Conservation (phyloP, 768 basidiomycete species). For the Mycena vitilis region DNA sequence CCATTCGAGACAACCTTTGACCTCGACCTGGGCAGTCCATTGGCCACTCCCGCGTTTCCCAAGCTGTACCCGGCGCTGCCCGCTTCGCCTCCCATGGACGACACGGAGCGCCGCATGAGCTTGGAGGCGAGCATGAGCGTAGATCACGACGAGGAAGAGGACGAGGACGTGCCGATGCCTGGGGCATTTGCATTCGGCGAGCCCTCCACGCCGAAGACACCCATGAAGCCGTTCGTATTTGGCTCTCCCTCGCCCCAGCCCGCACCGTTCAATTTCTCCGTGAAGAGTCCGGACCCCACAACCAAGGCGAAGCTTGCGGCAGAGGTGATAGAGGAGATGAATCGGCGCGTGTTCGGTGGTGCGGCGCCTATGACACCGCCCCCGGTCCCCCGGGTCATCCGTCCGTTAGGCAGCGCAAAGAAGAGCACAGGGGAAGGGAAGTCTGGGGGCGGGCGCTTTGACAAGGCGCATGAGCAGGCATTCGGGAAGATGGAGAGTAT, state of each 20-base stretch:
- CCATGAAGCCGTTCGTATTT: slow-evolving; percentile 71
- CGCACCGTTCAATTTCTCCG: slow-evolving; percentile 63
- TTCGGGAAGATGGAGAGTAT: slow-evolving; percentile 87
- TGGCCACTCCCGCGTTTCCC: slow-evolving; percentile 34
- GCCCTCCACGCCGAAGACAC: slow-evolving; percentile 19
- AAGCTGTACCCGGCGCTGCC: slow-evolving; percentile 29
- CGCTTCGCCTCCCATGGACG: slow-evolving; percentile 30
- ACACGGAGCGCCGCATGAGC: slow-evolving; percentile 32
- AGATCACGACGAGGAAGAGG: slow-evolving; percentile 39
- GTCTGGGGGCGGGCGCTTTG: slow-evolving; percentile 49
- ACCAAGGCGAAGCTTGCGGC: slow-evolving; percentile 59
- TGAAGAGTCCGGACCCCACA: slow-evolving; percentile 21
- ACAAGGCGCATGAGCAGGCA: slow-evolving; percentile 70
- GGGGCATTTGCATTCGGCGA: slow-evolving; percentile 41
- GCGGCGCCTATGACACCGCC: slow-evolving; percentile 47
- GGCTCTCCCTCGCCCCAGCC: slow-evolving; percentile 80
- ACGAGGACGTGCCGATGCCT: slow-evolving; percentile 48
- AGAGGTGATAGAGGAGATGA: slow-evolving; percentile 87
- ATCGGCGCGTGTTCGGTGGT: slow-evolving; percentile 70
- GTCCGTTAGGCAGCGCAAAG: slow-evolving; percentile 47
- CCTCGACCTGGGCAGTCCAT: slow-evolving; percentile 69
- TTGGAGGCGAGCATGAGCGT: slow-evolving; percentile 29
- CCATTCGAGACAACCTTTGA: slow-evolving; percentile 78
- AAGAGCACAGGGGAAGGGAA: slow-evolving; percentile 45
- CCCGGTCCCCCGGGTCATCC: slow-evolving; percentile 28